Evolutionary conservation across 257 asterid genomes (phyloP).

Genomic region (Ligustrum vulgare): DNA sequence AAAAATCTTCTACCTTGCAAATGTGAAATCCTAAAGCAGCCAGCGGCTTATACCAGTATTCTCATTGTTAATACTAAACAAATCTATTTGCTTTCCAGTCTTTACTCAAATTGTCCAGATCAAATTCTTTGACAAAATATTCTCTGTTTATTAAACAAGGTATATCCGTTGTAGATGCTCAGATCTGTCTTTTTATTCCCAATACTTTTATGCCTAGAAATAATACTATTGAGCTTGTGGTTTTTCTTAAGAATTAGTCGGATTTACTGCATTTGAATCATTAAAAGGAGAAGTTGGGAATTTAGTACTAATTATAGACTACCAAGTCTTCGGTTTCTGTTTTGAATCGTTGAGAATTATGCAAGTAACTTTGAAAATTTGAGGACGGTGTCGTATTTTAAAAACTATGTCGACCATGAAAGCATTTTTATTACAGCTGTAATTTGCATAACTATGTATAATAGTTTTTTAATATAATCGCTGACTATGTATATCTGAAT

Average conservation of each 20-base stretch:
- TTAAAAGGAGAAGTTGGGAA: background rate
- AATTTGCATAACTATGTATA: slow-evolving; percentile 3
- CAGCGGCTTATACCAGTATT: slow-evolving; percentile 11
- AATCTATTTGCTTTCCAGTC: background rate
- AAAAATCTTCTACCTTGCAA: background rate
- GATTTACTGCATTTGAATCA: slow-evolving; percentile 12
- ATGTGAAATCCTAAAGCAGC: slow-evolving; percentile 3
- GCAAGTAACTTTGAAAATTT: background rate
- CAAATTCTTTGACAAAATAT: background rate
- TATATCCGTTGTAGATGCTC: slow-evolving; percentile 6
- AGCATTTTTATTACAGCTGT: slow-evolving; percentile 36
- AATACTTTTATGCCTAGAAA: background rate
- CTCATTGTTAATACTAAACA: slow-evolving; percentile 24
- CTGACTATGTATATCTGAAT: slow-evolving; percentile 25
- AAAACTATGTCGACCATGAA: slow-evolving; percentile 12
- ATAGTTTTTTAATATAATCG: slow-evolving; percentile 1
- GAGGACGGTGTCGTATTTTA: slow-evolving; percentile 1
- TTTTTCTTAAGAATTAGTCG: slow-evolving; percentile 16
- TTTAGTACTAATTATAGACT: background rate
- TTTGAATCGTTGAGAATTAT: slow-evolving; percentile 4
- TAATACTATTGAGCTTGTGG: slow-evolving; percentile 10
- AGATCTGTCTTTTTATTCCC: slow-evolving; percentile 26
- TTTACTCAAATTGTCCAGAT: background rate
- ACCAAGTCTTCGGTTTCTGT: slow-evolving; percentile 23
- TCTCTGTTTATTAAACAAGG: slow-evolving; percentile 11